These are phyloP conservation scores for Fomitopsis schrenkii DNA, from an alignment of 1,284 basidiomycete species.

Conservation along the genomic window DNA sequence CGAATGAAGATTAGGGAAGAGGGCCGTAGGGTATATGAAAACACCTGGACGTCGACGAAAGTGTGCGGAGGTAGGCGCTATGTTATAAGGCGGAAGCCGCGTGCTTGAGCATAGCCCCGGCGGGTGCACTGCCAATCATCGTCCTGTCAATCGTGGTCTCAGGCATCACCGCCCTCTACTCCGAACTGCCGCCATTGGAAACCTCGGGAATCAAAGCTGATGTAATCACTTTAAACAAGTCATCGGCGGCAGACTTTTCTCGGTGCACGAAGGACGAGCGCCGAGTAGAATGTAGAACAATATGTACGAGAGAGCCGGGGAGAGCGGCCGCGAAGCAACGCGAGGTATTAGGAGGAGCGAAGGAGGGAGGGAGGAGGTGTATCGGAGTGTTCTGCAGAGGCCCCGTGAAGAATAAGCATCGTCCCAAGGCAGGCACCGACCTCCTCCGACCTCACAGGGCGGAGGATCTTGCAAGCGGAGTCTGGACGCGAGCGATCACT, in stretches of 20 bases:
- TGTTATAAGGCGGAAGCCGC: background rate
- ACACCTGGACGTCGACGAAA: slow-evolving; percentile 6
- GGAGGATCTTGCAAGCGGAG: no score
- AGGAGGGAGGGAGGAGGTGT: no score
- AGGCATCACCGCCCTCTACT: background rate
- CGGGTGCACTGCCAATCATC: slow-evolving; percentile 5
- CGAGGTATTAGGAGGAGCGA: no score
- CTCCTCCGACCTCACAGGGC: no score
- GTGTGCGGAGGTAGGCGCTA: background rate
- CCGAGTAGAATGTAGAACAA: no score
- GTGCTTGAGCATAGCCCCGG: background rate
- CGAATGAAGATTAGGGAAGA: background rate
- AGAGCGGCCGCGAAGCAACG: no score
- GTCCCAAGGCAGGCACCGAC: no score
- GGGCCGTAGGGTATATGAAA: slow-evolving; percentile 1
- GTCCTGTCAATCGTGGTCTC: slow-evolving; percentile 5
- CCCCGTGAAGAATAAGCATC: no score
- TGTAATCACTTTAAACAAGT: background rate
- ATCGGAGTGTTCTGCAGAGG: no score
- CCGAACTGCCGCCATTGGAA: background rate
- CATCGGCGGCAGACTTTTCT: background rate
- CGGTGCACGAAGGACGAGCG: no score
- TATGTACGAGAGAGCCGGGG: no score
- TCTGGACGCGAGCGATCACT: no score
- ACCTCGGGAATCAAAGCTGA: background rate